Evolutionary conservation across 73 alveolate species (phyloP).

Genomic region (Breviolum minutum): DNA sequence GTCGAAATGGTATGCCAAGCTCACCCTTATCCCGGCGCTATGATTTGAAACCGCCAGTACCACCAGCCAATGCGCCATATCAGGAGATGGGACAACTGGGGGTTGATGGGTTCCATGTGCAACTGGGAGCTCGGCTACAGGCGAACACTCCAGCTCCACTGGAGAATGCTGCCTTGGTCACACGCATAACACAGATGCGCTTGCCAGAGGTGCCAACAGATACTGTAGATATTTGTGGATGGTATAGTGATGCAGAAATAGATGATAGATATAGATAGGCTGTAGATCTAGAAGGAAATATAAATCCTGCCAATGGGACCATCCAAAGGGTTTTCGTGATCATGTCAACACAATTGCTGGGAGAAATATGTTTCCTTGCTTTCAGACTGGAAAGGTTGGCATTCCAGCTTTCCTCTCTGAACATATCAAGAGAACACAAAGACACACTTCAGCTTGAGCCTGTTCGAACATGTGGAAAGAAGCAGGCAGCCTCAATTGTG

Average conservation of each 20-base stretch:
- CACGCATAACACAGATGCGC: constrained; percentile 86
- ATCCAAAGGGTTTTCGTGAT: not conserved
- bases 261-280: no score
- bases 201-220: constrained; percentile 24
- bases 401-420: no score
- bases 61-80: constrained; percentile 60
- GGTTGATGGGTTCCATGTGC: not conserved
- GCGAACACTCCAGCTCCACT: constrained; percentile 51
- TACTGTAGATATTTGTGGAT: no score
- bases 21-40: constrained; percentile 78
- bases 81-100: not conserved
- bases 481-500: constrained; percentile 41
- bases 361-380: no score
- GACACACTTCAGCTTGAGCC: no score
- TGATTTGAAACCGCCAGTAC: constrained; percentile 78
- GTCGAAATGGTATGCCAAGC: constrained; percentile 42
- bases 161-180: constrained; percentile 59
- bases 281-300: no score
- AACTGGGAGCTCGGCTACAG: not conserved
- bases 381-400: no score
- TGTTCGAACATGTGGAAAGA: no score
- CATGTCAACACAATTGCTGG: no score
- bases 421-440: no score
- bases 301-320: not conserved
- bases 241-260: no score